phyloP scores from a whole-genome alignment of 1,284 basidiomycete genomes.

The Cryptococcus maquisensis region DNA sequence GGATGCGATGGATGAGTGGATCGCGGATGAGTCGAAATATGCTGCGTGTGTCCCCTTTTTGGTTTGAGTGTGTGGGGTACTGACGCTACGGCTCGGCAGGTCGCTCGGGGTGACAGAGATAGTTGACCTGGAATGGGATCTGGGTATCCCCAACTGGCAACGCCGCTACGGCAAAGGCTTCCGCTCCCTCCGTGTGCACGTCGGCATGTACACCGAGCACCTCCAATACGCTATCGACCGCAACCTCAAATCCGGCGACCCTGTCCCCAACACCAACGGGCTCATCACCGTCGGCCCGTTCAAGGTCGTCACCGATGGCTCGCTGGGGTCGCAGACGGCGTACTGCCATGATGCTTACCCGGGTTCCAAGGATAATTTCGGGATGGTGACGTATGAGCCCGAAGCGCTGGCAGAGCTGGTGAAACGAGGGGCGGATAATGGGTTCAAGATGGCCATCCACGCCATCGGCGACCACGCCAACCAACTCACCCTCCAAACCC shows the following conservation, averaged over 20 bases:
- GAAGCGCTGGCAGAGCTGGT: conserved; percentile 24
- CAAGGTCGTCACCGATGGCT: conserved; percentile 36
- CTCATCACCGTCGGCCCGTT: conserved; percentile 34
- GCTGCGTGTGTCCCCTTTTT: conserved; percentile 28
- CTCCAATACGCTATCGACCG: conserved; percentile 28
- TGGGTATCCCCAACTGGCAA: conserved; percentile 30
- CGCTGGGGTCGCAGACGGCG: conserved; percentile 30
- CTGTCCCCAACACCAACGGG: conserved; percentile 24
- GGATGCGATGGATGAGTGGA: conserved; percentile 23
- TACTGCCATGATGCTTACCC: conserved; percentile 41
- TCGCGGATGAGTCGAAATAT: conserved; percentile 21
- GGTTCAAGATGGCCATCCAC: conserved; percentile 37
- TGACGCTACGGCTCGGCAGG: conserved; percentile 10
- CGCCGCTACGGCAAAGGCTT: conserved; percentile 27
- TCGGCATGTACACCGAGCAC: conserved; percentile 39
- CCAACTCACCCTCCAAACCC: conserved; percentile 21
- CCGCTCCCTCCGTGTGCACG: conserved; percentile 26
- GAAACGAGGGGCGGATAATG: conserved; percentile 20
- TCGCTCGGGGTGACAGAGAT: conserved; percentile 37
- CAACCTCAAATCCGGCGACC: conserved; percentile 27
- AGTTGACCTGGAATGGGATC: conserved; percentile 42
- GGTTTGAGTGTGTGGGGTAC: neutral
- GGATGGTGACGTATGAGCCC: conserved; percentile 18
- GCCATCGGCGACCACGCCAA: conserved; percentile 43
- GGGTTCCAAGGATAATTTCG: conserved; percentile 19